These are phyloP conservation scores for Nitzschia inconspicua DNA, from an alignment of 108 stramenopile species.

Conservation along the genomic window DNA sequence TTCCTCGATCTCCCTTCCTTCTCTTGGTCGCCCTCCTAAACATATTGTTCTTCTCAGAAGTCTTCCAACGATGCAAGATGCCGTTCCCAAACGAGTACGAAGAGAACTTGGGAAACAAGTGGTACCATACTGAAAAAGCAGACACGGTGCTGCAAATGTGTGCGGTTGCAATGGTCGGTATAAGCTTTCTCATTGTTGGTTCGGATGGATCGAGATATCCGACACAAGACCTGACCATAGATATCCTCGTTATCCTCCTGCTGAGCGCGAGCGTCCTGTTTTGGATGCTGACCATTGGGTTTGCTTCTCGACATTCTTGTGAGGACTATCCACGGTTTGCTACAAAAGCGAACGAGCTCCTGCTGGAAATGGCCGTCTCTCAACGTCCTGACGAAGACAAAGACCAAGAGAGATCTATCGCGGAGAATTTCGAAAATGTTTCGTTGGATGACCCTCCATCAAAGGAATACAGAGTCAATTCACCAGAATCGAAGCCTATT, in stretches of 20 bases:
- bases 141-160: slow-evolving; percentile 22
- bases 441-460: too few species aligned
- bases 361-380: too few species aligned
- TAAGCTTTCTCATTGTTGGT: slow-evolving; percentile 3
- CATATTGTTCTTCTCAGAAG: neutral
- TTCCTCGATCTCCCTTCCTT: neutral
- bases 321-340: too few species aligned
- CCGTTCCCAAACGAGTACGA: neutral
- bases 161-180: slow-evolving; percentile 4
- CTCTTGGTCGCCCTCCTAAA: slow-evolving; percentile 21
- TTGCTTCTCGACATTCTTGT: too few species aligned
- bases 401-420: too few species aligned
- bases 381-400: too few species aligned
- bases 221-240: neutral
- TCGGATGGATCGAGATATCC: neutral
- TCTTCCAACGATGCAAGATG: slow-evolving; percentile 13
- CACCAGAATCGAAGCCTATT: too few species aligned
- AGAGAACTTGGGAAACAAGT: neutral
- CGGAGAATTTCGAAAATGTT: too few species aligned
- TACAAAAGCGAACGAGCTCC: too few species aligned
- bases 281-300: neutral
- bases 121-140: slow-evolving; percentile 9
- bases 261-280: neutral
- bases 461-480: too few species aligned
- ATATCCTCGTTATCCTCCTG: neutral